Conservation (phyloP, 257 asterid species). For the Solanum pennellii region DNA sequence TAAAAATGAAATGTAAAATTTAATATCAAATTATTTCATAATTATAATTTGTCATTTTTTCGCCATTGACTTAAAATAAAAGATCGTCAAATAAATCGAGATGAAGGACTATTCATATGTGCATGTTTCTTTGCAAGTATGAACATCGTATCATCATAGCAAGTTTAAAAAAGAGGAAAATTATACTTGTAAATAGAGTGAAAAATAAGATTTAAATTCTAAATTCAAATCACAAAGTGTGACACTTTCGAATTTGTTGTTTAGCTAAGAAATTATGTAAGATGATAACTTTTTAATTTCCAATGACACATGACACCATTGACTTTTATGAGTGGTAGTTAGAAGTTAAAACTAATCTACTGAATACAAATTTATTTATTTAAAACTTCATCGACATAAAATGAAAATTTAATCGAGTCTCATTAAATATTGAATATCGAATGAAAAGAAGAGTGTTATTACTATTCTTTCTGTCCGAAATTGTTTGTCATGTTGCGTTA, state of each 20-base stretch:
- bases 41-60: neutral
- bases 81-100: no score
- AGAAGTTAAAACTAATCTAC: neutral
- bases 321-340: neutral
- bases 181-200: no score
- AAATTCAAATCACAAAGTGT: neutral
- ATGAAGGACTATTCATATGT: no score
- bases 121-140: neutral
- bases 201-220: neutral
- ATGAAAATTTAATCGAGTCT: neutral
- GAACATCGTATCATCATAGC: neutral
- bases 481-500: no score
- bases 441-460: neutral
- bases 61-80: no score
- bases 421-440: no score
- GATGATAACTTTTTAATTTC: no score
- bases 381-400: neutral
- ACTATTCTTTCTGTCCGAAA: accelerated
- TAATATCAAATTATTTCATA: neutral
- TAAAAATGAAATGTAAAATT: neutral
- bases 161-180: no score
- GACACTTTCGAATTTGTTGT: no score
- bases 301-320: neutral
- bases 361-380: no score
- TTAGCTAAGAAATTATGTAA: neutral